Percentiles rank a stretch among this genome's conserved stretches.
These are phyloP conservation scores for Populus alba DNA, from an alignment of 345 rosid species.

Conservation along the genomic window DNA sequence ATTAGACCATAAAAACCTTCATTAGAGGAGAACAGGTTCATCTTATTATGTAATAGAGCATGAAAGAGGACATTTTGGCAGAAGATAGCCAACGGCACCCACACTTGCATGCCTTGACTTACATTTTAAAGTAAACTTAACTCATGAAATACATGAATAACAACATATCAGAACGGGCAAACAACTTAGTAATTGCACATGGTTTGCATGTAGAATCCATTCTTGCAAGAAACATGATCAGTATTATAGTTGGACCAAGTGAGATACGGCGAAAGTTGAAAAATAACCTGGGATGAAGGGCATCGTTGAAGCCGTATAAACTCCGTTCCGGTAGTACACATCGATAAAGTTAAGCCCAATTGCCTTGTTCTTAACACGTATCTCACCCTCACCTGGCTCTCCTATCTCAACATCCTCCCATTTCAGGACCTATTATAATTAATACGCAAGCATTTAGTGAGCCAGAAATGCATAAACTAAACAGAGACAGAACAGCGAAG, in stretches of 20 bases:
- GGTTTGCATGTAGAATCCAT: too few species aligned
- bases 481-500: too few species aligned
- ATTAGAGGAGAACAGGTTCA: too few species aligned
- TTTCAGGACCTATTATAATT: constrained; percentile 55
- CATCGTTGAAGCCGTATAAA: constrained; percentile 56
- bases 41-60: too few species aligned
- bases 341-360: constrained; percentile 90
- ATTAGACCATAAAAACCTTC: too few species aligned
- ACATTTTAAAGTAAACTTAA: too few species aligned
- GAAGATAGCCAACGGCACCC: too few species aligned
- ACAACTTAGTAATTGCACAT: too few species aligned
- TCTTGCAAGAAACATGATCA: not conserved
- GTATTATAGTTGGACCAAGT: not conserved
- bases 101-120: too few species aligned
- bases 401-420: constrained; percentile 89
- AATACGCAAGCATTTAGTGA: not conserved
- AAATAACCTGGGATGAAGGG: constrained; percentile 82
- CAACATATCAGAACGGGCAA: too few species aligned
- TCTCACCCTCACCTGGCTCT: constrained; percentile 84
- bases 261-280: not conserved
- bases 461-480: not conserved
- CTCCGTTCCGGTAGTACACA: constrained; percentile 77
- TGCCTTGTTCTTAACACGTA: constrained; percentile 71
- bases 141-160: too few species aligned
- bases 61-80: too few species aligned